Evolutionary conservation across 495 filamentous ascomycete species (phyloP).

Genomic region (Annulohypoxylon nitens): DNA sequence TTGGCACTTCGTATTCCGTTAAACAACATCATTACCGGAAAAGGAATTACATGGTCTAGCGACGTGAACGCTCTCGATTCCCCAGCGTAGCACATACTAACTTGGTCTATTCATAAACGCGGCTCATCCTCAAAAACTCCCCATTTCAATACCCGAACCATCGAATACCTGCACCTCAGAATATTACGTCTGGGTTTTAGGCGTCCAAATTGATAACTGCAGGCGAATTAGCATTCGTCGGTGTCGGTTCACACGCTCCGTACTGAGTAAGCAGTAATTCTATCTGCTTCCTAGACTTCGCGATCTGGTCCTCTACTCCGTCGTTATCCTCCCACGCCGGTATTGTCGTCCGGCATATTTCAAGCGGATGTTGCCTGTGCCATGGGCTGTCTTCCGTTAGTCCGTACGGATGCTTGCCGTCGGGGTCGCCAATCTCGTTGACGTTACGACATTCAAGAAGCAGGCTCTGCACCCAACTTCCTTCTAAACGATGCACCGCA

Average conservation of each 20-base stretch:
- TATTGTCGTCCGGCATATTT: constrained; percentile 26
- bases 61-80: constrained; percentile 2
- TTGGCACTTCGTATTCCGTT: background rate
- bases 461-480: constrained; percentile 31
- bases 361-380: constrained; percentile 27
- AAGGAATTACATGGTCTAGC: background rate
- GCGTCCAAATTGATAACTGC: constrained; percentile 1
- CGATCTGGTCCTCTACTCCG: constrained; percentile 1
- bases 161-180: background rate
- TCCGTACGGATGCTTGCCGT: constrained; percentile 21
- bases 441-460: constrained; percentile 37
- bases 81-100: background rate
- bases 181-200: background rate
- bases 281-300: constrained; percentile 30
- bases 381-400: background rate
- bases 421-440: constrained; percentile 23
- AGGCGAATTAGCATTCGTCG: background rate
- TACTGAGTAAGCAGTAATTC: constrained; percentile 30
- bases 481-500: constrained; percentile 30
- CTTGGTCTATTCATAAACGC: background rate
- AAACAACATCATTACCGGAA: background rate
- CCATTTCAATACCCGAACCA: background rate
- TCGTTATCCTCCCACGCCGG: background rate
- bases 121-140: background rate
- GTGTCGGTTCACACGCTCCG: constrained; percentile 4